A percentile compares a stretch with the other conserved stretches of the same genome.
These are phyloP conservation scores for Hypsizygus ulmarius DNA, from an alignment of 1,284 basidiomycete genomes.

Conservation along the genomic window DNA sequence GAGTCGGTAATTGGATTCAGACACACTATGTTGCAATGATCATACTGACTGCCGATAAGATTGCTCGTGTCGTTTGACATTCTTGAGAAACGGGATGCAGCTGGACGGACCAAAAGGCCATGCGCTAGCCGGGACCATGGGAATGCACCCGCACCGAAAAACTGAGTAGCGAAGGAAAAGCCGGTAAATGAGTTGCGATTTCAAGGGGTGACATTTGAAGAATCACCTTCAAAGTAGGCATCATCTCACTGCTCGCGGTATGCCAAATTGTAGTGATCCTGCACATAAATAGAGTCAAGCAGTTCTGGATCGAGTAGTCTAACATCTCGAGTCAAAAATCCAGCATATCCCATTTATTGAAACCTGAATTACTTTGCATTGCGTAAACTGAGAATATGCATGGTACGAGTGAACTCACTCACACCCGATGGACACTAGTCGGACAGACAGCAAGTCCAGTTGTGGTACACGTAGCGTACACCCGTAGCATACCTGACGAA, in stretches of 20 bases:
- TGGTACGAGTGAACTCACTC: too few species aligned
- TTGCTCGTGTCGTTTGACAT: too few species aligned
- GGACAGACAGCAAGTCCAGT: too few species aligned
- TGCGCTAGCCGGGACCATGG: slow-evolving; percentile 54
- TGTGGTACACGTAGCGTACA: too few species aligned
- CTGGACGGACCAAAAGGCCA: slow-evolving; percentile 44
- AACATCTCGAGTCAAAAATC: not conserved
- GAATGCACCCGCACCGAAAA: slow-evolving; percentile 40
- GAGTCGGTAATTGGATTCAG: too few species aligned
- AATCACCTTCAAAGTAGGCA: slow-evolving; percentile 48
- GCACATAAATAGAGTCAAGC: slow-evolving; percentile 71
- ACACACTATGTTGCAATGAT: too few species aligned
- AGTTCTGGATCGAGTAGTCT: slow-evolving; percentile 49
- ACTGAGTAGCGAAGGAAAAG: slow-evolving; percentile 24
- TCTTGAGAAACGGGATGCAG: too few species aligned
- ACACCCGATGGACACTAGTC: too few species aligned
- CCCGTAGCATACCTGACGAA: too few species aligned
- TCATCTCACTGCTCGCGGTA: slow-evolving; percentile 74
- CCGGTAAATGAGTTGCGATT: not conserved
- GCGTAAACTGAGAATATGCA: slow-evolving; percentile 41
- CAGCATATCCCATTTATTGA: not conserved
- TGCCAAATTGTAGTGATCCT: slow-evolving; percentile 55
- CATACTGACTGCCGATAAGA: too few species aligned
- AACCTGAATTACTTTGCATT: slow-evolving; percentile 42
- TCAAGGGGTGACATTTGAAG: not conserved